Evolutionary conservation across 352 stramenopile species (phyloP).

Genomic region (Aphanomyces invadans): DNA sequence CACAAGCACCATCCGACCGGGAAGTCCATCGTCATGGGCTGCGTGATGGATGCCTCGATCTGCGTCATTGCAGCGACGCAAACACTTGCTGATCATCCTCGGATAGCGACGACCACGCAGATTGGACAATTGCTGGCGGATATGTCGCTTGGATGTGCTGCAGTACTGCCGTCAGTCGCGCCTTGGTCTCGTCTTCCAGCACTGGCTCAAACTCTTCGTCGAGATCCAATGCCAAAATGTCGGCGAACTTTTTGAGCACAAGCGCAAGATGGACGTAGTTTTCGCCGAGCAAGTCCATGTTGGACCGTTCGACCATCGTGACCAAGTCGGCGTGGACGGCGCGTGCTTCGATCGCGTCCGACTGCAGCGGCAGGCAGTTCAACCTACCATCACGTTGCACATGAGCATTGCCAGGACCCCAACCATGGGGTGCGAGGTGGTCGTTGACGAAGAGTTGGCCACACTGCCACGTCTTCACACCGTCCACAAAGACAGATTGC

Average conservation of each 20-base stretch:
- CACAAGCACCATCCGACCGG: too few species aligned
- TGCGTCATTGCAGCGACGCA: slow-evolving; percentile 40
- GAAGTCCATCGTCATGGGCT: too few species aligned
- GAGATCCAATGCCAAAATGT: slow-evolving; percentile 65
- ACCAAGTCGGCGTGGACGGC: slow-evolving; percentile 72
- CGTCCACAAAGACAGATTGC: too few species aligned
- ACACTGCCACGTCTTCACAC: too few species aligned
- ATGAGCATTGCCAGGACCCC: too few species aligned
- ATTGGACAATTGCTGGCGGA: slow-evolving; percentile 49
- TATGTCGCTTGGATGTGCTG: slow-evolving; percentile 62
- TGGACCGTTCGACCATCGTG: slow-evolving; percentile 45
- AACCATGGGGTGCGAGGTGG: too few species aligned
- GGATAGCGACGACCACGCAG: slow-evolving; percentile 59
- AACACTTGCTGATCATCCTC: slow-evolving; percentile 64
- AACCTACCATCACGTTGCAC: too few species aligned
- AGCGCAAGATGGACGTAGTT: slow-evolving; percentile 54
- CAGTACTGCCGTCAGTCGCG: slow-evolving; percentile 50
- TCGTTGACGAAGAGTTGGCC: too few species aligned
- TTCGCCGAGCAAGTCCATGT: slow-evolving; percentile 54
- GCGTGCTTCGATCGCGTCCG: slow-evolving; percentile 66
- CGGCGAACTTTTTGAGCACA: slow-evolving; percentile 71
- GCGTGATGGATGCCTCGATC: too few species aligned
- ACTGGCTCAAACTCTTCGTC: slow-evolving; percentile 47
- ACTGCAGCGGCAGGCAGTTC: slow-evolving; percentile 70
- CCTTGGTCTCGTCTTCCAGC: slow-evolving; percentile 53